Base-by-base conservation (phyloP, 176 grass and related monocot species). In the Musa beccarii region DNA sequence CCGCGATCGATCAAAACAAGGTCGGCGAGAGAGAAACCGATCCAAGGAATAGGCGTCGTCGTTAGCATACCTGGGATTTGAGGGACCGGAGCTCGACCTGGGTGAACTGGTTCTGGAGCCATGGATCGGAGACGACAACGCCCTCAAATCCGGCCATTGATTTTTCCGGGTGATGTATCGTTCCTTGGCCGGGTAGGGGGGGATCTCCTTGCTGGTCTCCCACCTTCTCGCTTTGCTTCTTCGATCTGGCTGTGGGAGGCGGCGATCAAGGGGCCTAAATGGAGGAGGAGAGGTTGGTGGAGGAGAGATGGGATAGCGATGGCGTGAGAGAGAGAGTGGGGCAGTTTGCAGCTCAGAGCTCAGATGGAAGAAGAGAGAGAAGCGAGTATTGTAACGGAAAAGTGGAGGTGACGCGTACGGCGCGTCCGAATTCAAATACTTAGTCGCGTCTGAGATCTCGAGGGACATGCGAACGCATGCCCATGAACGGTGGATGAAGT, bases 101-200 rank as follows among this genome's bases (percentile, higher is more conserved):
- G 49, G 75, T 77, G 62, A 77, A 77, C 57, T 77, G 75, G 75
- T 65, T 77, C 61, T 77, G 75, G 49, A 77, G 75, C 61, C 61
- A 77, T 6, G 75, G 75, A 66, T 77, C 75, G 12, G 75, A 77
- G 49, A 77, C 59, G 13, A 77, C 56, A 43, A 77, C 75, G 11
- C 75, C 75, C n/a, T 64, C 75, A 53, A 65, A 77, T 11, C 75
- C 75, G 2, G 61, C 59, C 75, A 66, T 53, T 64, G 16, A 51
- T 19, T 34, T 1, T 51, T 19, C 53, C 21, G 34, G 12, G 12
- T 1, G 72, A 22, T 71, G 57, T 5, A 62, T 19, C 8, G 57
- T 43, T 25, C 63, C n/a, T 66, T 25, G 10, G 20, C 63, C 8
- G 63, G 12, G 1, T 20, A 26, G 3, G 57, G 21, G 16, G 57